A percentile compares a stretch with the other conserved stretches of the same genome.
Evolutionary conservation across 179 eudicot species (phyloP).

Genomic region (Vitellaria paradoxa): DNA sequence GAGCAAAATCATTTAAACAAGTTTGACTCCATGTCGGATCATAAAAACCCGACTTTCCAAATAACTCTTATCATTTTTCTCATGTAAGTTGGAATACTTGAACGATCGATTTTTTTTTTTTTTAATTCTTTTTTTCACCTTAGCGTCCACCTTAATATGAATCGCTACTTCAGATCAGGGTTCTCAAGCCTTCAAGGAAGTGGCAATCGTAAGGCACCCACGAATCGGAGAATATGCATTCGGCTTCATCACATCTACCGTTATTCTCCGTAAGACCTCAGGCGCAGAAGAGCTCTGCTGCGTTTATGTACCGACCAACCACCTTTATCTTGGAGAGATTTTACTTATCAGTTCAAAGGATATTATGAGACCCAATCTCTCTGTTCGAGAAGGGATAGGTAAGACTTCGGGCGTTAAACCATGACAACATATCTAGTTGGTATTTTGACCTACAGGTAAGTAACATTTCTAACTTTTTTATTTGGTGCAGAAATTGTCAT

Average conservation of each 20-base stretch:
- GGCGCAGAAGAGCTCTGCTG: constrained; percentile 57
- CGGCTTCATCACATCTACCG: constrained; percentile 60
- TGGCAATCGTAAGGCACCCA: constrained; percentile 56
- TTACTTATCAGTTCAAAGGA: constrained; percentile 52
- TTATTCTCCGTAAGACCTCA: constrained; percentile 34
- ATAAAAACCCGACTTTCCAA: too few relatives aligned
- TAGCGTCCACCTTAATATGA: not conserved
- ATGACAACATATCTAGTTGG: too few relatives aligned
- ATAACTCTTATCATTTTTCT: too few relatives aligned
- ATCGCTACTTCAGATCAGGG: constrained; percentile 37
- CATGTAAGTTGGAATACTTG: too few relatives aligned
- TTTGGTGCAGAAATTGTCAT: constrained; percentile 55
- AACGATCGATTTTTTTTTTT: too few relatives aligned
- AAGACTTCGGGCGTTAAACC: not conserved
- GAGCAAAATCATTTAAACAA: too few relatives aligned
- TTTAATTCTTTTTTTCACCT: too few relatives aligned
- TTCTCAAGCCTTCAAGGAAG: constrained; percentile 56
- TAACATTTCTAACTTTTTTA: too few relatives aligned
- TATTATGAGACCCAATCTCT: constrained; percentile 54
- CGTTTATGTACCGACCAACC: constrained; percentile 57
- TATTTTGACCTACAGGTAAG: too few relatives aligned
- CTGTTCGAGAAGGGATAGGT: constrained; percentile 64
- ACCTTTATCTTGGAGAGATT: constrained; percentile 57
- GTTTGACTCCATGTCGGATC: too few relatives aligned
- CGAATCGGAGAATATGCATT: constrained; percentile 56